Evolutionary conservation across 2,329 filamentous ascomycete genomes (phyloP).

Genomic region (Penicillium nordicum): DNA sequence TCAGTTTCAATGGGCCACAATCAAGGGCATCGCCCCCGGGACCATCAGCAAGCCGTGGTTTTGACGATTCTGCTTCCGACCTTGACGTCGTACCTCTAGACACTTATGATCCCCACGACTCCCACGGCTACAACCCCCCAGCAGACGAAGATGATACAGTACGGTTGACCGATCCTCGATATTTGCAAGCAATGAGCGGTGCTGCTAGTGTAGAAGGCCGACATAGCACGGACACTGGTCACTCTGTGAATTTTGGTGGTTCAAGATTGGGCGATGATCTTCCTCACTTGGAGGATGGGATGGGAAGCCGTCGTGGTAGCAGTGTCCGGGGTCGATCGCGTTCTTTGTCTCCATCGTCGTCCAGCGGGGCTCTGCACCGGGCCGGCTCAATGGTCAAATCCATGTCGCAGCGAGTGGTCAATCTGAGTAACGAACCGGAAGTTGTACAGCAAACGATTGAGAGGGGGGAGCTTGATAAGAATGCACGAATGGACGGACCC

Average conservation of each 20-base stretch:
- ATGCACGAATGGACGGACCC: conserved; percentile 52
- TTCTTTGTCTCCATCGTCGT: conserved; percentile 62
- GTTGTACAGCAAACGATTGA: conserved; percentile 69
- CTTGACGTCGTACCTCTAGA: conserved; percentile 31
- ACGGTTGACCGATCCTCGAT: conserved; percentile 55
- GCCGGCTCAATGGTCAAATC: conserved; percentile 74
- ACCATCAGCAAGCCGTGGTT: conserved; percentile 20
- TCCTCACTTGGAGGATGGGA: conserved; percentile 55
- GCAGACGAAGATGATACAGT: conserved; percentile 55
- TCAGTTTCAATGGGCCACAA: conserved; percentile 37
- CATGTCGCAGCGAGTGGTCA: conserved; percentile 97
- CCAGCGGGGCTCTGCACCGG: conserved; percentile 60
- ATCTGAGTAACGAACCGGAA: conserved; percentile 90
- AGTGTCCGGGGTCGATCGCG: conserved; percentile 40
- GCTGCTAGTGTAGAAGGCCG: conserved; percentile 43
- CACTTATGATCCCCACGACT: conserved; percentile 39
- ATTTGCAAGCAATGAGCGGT: conserved; percentile 57
- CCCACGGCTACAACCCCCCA: conserved; percentile 54
- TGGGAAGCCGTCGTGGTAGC: conserved; percentile 57
- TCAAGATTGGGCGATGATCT: conserved; percentile 60
- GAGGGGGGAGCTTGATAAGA: conserved; percentile 52
- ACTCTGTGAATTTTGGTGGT: conserved; percentile 54
- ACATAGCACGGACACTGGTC: conserved; percentile 50
- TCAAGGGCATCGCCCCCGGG: conserved; percentile 7
- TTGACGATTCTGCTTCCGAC: conserved; percentile 29